phyloP scores from a whole-genome alignment of 768 basidiomycete genomes.

The Suillus ampliporus region DNA sequence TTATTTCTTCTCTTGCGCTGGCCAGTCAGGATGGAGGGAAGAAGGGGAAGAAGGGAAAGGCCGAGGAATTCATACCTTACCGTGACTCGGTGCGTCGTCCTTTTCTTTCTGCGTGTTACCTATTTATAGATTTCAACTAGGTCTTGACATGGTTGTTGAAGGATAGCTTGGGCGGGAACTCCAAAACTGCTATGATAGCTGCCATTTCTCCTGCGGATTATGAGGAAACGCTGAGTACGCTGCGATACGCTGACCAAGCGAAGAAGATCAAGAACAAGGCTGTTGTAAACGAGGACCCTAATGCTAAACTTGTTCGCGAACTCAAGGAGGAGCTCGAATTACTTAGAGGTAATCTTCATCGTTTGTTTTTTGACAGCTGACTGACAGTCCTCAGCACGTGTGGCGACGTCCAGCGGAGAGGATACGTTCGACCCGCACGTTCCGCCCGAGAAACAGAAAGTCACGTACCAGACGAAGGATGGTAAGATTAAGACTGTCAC shows the following conservation, averaged over 20 bases:
- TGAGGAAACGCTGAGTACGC: conserved; percentile 94
- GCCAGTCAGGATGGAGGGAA: conserved; percentile 64
- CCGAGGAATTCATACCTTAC: conserved; percentile 94
- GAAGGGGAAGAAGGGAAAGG: conserved; percentile 90
- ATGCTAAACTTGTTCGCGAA: conserved; percentile 97
- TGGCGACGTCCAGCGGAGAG: conserved; percentile 70
- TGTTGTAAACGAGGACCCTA: conserved; percentile 99
- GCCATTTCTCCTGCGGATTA: conserved; percentile 99
- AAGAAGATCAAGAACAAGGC: conserved; percentile 99
- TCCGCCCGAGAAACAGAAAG: conserved; percentile 93
- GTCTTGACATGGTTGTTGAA: conserved; percentile 98
- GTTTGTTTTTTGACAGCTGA: conserved; percentile 6
- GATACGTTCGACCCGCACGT: conserved; percentile 85
- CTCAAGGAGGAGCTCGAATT: conserved; percentile 97
- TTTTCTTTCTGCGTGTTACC: not conserved
- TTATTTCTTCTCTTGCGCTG: conserved; percentile 87
- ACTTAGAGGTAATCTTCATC: conserved; percentile 68
- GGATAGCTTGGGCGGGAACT: conserved; percentile 96
- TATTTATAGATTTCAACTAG: conserved; percentile 42
- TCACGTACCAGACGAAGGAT: conserved; percentile 91
- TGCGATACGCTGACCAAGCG: conserved; percentile 97
- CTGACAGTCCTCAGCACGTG: conserved; percentile 59
- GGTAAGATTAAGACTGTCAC: conserved; percentile 95
- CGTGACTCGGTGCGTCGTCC: conserved; percentile 85
- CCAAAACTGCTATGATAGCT: conserved; percentile 99